Percentiles rank a stretch among this genome's conserved stretches.
Conservation (phyloP, 768 basidiomycete species). For the Leccinellum rugosiceps region DNA sequence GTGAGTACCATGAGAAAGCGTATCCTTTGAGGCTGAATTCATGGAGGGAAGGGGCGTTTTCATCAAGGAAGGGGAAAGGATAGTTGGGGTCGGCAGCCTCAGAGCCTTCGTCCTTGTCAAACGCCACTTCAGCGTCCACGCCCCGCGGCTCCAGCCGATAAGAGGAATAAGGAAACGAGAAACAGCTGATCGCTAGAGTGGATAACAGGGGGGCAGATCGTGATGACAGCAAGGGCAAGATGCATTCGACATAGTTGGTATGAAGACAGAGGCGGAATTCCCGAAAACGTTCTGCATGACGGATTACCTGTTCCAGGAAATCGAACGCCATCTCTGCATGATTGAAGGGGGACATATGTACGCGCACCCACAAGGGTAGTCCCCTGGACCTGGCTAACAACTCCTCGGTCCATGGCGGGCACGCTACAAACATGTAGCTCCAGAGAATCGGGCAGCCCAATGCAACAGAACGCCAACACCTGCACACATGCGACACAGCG, state of each 20-base stretch:
- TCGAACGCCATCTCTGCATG: neutral
- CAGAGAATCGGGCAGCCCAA: neutral
- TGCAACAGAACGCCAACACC: neutral
- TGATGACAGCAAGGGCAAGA: neutral
- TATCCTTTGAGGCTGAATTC: neutral
- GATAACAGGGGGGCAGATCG: neutral
- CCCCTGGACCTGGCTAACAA: neutral
- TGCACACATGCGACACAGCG: neutral
- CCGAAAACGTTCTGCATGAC: neutral
- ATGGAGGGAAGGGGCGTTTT: neutral
- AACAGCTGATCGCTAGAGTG: neutral
- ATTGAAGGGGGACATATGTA: neutral
- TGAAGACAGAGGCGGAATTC: neutral
- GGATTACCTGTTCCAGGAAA: neutral
- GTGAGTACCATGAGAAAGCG: neutral
- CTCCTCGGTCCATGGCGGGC: neutral
- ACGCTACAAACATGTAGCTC: constrained; percentile 1
- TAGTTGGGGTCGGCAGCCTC: neutral
- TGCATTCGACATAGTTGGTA: no score
- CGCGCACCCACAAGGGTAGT: neutral
- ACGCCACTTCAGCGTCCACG: no score
- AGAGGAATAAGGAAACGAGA: neutral
- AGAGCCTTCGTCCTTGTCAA: neutral
- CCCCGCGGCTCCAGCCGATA: neutral
- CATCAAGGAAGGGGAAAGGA: neutral